A percentile compares a stretch with the other conserved stretches of the same genome.
These are phyloP conservation scores for Populus tremula DNA, from an alignment of 345 rosid genomes.

Conservation along the genomic window DNA sequence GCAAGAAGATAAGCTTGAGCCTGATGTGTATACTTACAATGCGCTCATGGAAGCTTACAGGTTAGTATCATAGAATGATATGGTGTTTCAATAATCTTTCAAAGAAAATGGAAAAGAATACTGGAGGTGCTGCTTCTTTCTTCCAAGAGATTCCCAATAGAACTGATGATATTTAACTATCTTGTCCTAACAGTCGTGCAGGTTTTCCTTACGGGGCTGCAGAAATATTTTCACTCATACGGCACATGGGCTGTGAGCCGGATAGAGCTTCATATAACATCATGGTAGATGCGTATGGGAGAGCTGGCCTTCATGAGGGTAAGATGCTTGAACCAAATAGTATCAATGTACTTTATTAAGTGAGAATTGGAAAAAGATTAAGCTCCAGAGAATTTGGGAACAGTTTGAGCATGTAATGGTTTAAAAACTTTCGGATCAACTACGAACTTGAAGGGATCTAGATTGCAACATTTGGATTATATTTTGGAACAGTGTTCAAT, in stretches of 20 bases:
- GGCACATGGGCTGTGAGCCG: conserved; percentile 91
- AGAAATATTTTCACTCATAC: conserved; percentile 89
- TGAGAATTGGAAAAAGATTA: too few species aligned
- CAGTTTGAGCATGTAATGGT: too few species aligned
- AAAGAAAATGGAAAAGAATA: background rate
- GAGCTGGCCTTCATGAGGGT: conserved; percentile 84
- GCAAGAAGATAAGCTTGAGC: conserved; percentile 81
- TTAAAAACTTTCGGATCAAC: too few species aligned
- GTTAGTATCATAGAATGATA: conserved; percentile 28
- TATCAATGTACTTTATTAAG: too few species aligned
- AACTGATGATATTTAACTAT: conserved; percentile 1
- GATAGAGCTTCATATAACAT: conserved; percentile 91
- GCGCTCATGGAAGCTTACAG: conserved; percentile 95
- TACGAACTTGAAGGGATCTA: too few species aligned
- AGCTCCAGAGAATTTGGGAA: too few species aligned
- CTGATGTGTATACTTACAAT: conserved; percentile 84
- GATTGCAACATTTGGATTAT: too few species aligned
- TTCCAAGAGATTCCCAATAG: background rate
- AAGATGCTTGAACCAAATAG: conserved; percentile 13
- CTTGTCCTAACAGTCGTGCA: conserved; percentile 59
- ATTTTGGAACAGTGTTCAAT: too few species aligned
- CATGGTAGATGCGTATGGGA: conserved; percentile 90
- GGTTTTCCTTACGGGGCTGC: conserved; percentile 93
- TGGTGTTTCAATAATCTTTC: background rate
- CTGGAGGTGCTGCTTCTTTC: too few species aligned